Evolutionary conservation across 208 protist species (phyloP), one percentile per base, ranked within the genome.

Genomic region (Sergeia podlipaevii): DNA sequence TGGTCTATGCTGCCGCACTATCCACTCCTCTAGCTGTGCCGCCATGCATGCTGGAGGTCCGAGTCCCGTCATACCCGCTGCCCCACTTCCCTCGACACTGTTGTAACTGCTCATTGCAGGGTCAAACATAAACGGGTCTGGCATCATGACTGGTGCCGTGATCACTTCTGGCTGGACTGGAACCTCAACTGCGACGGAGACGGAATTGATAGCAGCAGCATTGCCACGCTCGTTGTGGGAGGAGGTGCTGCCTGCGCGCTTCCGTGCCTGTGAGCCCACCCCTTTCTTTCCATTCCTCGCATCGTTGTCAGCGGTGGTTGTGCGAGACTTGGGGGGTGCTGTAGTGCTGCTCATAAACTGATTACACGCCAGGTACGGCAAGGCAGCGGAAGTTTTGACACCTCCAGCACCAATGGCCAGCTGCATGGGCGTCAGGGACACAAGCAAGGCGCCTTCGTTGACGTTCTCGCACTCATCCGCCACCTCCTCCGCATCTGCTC

Each of bases 351-450:
- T 43, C 8, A 23, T 54, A 20, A 54, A 54, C 32, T 54, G 48
- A 4, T 13, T 18, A n/a, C 21, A 39, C 28, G 39, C 27, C 29
- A 37, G 10, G 3, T n/a, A 28, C 18, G 53, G 2, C n/a, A 32
- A 29, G 23, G 53, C 26, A 18, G 6, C 23, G 13, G 34, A 15
- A 24, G 44, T 42, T 7, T 21, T 48, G 3, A 70, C 51, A 34
- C 20, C 46, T 42, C 63, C 53, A 29, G 32, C 52, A n/a, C 30
- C 37, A 2, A 60, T 46, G 2, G 71, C 73, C 18, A 91, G 67
- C 58, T 77, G 65, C 84, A 91, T 91, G 1, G 80, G 84, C 4
- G 79, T 91, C 60, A 88, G 66, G 30, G 77, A 60, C n/a, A 91
- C 36, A 15, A 88, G 63, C 30, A 91, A 55, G 11, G 84, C 79